A percentile compares a stretch with the other conserved stretches of the same genome.
These are phyloP conservation scores for Hippophae gyantsensis DNA, from an alignment of 306 rosid genomes.

Conservation along the genomic window DNA sequence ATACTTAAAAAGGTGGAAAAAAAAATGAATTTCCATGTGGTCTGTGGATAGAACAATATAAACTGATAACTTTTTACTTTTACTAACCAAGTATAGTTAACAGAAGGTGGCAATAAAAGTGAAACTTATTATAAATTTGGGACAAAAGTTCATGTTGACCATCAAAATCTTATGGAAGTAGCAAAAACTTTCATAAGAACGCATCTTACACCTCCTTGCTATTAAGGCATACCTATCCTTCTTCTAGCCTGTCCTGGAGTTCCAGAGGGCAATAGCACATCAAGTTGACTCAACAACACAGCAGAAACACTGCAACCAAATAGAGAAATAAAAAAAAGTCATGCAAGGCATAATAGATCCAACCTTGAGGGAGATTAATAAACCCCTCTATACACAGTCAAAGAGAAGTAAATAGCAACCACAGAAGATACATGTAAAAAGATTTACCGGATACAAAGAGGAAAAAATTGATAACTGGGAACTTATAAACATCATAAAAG, in stretches of 20 bases:
- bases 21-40: too few species aligned
- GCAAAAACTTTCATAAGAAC: neutral
- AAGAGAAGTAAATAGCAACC: neutral
- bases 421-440: neutral
- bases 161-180: too few species aligned
- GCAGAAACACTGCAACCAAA: constrained; percentile 58
- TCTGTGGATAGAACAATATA: too few species aligned
- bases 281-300: constrained; percentile 54
- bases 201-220: neutral
- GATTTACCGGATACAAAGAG: neutral
- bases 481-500: too few species aligned
- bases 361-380: neutral
- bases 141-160: too few species aligned
- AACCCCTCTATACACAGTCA: neutral
- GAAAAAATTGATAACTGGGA: neutral
- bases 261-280: constrained; percentile 63
- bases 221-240: constrained; percentile 59
- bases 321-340: constrained; percentile 6
- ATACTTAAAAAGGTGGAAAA: too few species aligned
- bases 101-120: too few species aligned
- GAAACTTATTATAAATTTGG: too few species aligned
- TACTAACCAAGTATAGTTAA: too few species aligned
- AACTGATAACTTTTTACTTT: too few species aligned
- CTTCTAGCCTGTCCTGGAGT: constrained; percentile 75
- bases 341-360: constrained; percentile 14